A percentile compares a stretch with the other conserved stretches of the same genome.
Evolutionary conservation across 2,329 filamentous ascomycete genomes (phyloP).

Genomic region (Cryphonectria parasitica): DNA sequence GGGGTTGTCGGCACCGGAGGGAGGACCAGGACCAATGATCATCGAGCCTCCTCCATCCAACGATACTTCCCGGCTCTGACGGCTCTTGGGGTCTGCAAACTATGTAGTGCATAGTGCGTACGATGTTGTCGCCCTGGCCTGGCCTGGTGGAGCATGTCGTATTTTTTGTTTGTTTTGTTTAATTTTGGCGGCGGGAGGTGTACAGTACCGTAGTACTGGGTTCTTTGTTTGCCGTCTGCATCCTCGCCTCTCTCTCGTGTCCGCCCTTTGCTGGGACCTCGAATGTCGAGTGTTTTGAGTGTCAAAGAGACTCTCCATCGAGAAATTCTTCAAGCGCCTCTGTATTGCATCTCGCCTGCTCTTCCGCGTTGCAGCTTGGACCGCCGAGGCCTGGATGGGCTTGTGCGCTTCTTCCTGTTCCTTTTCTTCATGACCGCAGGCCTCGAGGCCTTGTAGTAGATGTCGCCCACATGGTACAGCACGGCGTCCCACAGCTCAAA

Average conservation of each 20-base stretch:
- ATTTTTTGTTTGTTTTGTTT: neutral
- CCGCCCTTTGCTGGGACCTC: neutral
- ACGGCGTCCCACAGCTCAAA: constrained; percentile 45
- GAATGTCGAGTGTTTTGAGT: neutral
- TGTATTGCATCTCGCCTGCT: neutral
- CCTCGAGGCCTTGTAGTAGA: constrained; percentile 40
- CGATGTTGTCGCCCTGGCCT: neutral
- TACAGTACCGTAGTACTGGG: neutral
- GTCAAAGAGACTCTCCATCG: neutral
- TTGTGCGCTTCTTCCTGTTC: neutral
- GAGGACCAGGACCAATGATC: neutral
- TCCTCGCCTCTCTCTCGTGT: neutral
- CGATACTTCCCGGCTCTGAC: neutral
- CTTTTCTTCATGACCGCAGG: neutral
- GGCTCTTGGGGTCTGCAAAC: neutral
- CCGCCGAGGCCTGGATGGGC: constrained; percentile 5
- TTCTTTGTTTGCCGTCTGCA: neutral
- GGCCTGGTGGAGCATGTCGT: neutral
- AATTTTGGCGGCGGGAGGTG: neutral
- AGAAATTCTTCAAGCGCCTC: neutral
- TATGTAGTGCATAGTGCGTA: too few relatives aligned
- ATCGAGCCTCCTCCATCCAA: neutral
- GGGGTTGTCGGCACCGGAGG: neutral
- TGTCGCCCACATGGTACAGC: constrained; percentile 44
- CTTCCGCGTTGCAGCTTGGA: constrained; percentile 4